Percentiles rank a stretch among this genome's conserved stretches.
Conservation (phyloP, 768 basidiomycete genomes). For the Lyophyllum shimeji region DNA sequence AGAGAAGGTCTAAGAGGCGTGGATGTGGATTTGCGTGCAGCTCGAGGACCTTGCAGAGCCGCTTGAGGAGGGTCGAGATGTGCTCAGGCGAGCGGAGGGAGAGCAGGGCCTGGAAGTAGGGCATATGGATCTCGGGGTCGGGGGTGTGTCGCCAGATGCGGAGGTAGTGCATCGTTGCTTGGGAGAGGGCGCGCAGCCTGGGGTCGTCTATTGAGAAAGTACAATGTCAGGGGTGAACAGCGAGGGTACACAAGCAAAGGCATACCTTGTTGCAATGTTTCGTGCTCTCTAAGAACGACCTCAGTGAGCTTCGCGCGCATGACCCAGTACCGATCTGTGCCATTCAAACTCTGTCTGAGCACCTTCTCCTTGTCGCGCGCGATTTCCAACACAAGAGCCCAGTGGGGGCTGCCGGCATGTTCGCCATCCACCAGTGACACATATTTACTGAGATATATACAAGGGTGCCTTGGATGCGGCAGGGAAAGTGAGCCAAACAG, state of each 20-base stretch:
- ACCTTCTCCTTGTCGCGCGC: constrained; percentile 40
- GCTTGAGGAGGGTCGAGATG: constrained; percentile 29
- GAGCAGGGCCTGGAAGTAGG: constrained; percentile 45
- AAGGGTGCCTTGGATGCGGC: constrained; percentile 19
- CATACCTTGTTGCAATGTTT: constrained; percentile 16
- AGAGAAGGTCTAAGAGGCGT: constrained; percentile 40
- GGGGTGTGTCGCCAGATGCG: constrained; percentile 35
- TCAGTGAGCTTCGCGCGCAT: constrained; percentile 47
- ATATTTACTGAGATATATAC: constrained; percentile 30
- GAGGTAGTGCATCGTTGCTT: constrained; percentile 41
- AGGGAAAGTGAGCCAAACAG: constrained; percentile 53
- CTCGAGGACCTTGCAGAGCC: constrained; percentile 37
- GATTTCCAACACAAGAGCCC: constrained; percentile 49
- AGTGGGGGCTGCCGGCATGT: constrained; percentile 32
- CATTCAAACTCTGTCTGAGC: constrained; percentile 29
- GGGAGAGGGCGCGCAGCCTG: constrained; percentile 19
- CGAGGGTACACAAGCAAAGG: not conserved
- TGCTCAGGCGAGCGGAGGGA: constrained; percentile 23
- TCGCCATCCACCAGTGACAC: constrained; percentile 23
- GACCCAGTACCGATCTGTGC: constrained; percentile 63
- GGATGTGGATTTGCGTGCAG: constrained; percentile 30
- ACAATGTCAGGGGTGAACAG: too few species aligned
- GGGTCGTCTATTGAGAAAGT: constrained; percentile 17
- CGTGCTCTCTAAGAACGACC: constrained; percentile 18
- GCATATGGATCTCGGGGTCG: constrained; percentile 43